A percentile compares a stretch with the other conserved stretches of the same genome.
phyloP scores from a whole-genome alignment of 2,329 filamentous ascomycete species.

The Pyrenophora seminiperda region DNA sequence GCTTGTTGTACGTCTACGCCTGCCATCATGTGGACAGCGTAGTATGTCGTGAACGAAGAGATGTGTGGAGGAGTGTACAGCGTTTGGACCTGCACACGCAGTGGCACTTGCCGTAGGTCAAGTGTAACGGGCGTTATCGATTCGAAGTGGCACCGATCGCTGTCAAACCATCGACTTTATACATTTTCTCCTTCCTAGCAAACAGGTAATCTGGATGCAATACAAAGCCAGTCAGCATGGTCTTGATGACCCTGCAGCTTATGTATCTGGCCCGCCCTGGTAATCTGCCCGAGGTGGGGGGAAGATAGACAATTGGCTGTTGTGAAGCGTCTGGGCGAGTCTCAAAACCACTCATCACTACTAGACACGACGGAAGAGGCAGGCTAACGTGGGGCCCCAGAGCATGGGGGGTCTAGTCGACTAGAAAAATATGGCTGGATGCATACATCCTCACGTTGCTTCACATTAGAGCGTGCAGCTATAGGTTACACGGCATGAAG shows the following conservation, averaged over 20 bases:
- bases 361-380: conserved; percentile 2
- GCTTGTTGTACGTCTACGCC: conserved; percentile 35
- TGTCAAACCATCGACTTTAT: conserved; percentile 11
- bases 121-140: background rate
- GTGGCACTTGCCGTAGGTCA: background rate
- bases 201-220: background rate
- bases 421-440: conserved; percentile 10
- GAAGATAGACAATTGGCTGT: background rate
- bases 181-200: conserved; percentile 7
- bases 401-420: conserved; percentile 4
- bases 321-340: conserved; percentile 4
- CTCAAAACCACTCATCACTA: background rate
- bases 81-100: background rate
- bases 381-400: background rate
- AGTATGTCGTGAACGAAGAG: background rate
- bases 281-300: conserved; percentile 1
- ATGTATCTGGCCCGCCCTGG: conserved; percentile 10
- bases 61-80: background rate
- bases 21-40: conserved; percentile 29
- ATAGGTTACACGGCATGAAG: background rate
- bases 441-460: conserved; percentile 12
- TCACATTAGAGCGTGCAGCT: background rate
- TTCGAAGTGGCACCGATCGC: background rate
- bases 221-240: conserved; percentile 5
- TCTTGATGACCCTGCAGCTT: conserved; percentile 14